A percentile compares a stretch with the other conserved stretches of the same genome.
Conservation (phyloP, 2,329 filamentous ascomycete species). For the Cladosporium sp. region DNA sequence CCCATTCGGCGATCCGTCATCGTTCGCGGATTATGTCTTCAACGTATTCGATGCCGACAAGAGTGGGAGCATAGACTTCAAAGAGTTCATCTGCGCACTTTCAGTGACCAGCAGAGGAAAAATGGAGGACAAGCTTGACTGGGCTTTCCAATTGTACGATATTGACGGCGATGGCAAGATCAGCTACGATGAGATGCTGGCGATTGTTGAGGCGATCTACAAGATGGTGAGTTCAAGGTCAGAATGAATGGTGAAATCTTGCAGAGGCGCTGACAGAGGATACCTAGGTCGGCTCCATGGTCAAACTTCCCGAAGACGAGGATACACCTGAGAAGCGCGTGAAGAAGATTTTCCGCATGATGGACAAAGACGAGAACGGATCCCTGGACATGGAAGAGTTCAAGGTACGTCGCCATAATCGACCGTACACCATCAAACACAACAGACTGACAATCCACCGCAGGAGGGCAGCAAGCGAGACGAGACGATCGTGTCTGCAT, state of each 20-base stretch:
- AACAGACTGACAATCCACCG: constrained; percentile 14
- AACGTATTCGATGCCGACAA: constrained; percentile 98
- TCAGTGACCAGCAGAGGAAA: constrained; percentile 95
- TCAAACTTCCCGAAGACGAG: constrained; percentile 96
- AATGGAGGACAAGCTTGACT: constrained; percentile 99
- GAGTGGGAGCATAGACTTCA: constrained; percentile 97
- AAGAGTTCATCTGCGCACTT: constrained; percentile 97
- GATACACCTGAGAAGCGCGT: constrained; percentile 98
- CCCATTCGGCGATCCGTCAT: constrained; percentile 93
- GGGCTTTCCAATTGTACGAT: constrained; percentile 99
- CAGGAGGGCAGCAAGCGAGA: constrained; percentile 93
- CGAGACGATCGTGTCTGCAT: constrained; percentile 94
- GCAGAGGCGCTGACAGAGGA: background rate
- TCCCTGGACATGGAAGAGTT: constrained; percentile 96
- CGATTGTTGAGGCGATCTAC: constrained; percentile 98
- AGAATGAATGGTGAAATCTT: background rate
- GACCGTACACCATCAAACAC: background rate
- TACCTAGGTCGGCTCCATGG: constrained; percentile 94
- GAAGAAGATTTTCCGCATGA: constrained; percentile 98
- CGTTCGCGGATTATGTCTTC: constrained; percentile 98
- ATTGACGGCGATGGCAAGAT: constrained; percentile 99
- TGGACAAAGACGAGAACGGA: constrained; percentile 99
- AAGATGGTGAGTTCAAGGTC: constrained; percentile 72
- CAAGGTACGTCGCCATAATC: constrained; percentile 47
- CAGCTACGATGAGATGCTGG: constrained; percentile 97